Evolutionary conservation across 2,329 filamentous ascomycete species (phyloP).

Genomic region (Colletotrichum tamarilloi): DNA sequence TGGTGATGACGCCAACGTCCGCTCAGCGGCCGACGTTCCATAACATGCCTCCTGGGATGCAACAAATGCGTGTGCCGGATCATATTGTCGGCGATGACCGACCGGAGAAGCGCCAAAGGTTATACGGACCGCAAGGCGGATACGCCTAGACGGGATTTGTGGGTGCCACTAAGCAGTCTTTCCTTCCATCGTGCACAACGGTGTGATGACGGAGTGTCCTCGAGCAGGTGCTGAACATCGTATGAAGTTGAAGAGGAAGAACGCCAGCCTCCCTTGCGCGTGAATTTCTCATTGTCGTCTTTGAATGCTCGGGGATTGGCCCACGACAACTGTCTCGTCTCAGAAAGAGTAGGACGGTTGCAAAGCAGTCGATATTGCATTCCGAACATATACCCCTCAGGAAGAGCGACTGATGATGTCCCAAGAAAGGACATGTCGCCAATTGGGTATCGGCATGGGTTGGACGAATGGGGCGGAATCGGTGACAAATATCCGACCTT

Average conservation of each 20-base stretch:
- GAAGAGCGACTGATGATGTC: constrained; percentile 30
- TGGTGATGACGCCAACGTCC: constrained; percentile 47
- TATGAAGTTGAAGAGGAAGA: neutral
- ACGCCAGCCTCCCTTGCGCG: neutral
- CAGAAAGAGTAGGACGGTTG: neutral
- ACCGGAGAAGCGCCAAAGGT: constrained; percentile 64
- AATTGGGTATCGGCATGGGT: neutral
- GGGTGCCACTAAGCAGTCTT: neutral
- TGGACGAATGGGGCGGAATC: constrained; percentile 3
- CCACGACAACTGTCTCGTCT: neutral
- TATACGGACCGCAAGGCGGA: constrained; percentile 56
- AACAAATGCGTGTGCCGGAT: constrained; percentile 46
- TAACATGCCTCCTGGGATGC: constrained; percentile 51
- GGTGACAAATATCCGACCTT: neutral
- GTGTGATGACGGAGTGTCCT: neutral
- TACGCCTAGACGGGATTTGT: constrained; percentile 47
- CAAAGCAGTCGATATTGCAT: neutral
- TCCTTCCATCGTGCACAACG: neutral
- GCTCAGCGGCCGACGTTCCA: constrained; percentile 45
- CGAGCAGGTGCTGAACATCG: neutral
- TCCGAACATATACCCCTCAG: neutral
- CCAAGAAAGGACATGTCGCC: constrained; percentile 27
- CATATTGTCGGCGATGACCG: constrained; percentile 50
- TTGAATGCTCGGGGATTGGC: neutral
- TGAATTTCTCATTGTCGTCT: neutral